Base-by-base conservation (phyloP, 768 basidiomycete species). In the Leccinum subtestaceum region DNA sequence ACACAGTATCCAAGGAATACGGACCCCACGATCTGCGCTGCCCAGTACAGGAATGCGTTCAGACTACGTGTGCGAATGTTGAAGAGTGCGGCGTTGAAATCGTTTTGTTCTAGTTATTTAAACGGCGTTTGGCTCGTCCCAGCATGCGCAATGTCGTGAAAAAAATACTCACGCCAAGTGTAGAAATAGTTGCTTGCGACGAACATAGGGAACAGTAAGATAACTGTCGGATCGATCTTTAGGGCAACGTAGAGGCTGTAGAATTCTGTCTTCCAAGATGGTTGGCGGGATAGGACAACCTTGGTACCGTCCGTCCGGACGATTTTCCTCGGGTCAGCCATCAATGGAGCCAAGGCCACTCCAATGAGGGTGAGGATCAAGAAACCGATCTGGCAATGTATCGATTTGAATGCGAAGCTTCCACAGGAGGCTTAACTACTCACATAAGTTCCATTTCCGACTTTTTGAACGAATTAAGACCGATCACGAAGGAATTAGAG, bases 141-240 rank as follows among this genome's bases (percentile, higher is more conserved):
- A 17, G 27, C 17, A 47, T 48, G 19, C 2, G 19, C 23, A 27
- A 25, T 4, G 7, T 36, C n/a, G 45, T 32, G 19, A 8, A 38
- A 29, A 21, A 21, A 17, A 31, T 23, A 72, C 86, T 67, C 60
- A 89, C 88, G 89, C 88, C 88, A 92, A 2, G 90, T 87, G 68
- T 91, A 91, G 74, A 91, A 91, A 82, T 88, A 92, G 70, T 92
- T 92, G 45, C 86, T 88, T 8, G 88, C 84, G 56, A 91, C 84
- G 73, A 93, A 92, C 86, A 93, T 89, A 12, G 91, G 92, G 77
- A 93, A 89, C 19, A 93, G 80, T 4, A 91, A 74, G 15, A 92
- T 60, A 64, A 94, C 84, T 74, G 80, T 77, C 0, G 88, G 89
- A 66, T 93, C 91, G 12, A 81, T 86, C 57, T 75, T 80, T 47